phyloP scores from a whole-genome alignment of 2,329 filamentous ascomycete species.

The Penicillium sp. region DNA sequence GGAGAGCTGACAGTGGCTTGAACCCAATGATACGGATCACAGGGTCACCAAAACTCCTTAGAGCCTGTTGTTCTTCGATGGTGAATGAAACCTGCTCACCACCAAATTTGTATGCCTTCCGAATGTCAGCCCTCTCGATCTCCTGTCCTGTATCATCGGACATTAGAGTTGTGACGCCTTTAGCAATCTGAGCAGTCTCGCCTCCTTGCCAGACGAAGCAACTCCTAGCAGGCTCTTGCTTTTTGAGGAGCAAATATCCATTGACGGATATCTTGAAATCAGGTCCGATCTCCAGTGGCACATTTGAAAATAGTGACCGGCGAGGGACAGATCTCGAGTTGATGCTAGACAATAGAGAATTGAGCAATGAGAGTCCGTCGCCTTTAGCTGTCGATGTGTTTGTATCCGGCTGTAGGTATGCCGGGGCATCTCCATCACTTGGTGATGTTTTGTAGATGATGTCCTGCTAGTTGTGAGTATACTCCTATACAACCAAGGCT shows the following conservation, averaged over 20 bases:
- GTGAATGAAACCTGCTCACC: conserved; percentile 86
- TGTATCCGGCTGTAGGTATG: conserved; percentile 51
- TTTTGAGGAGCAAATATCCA: conserved; percentile 85
- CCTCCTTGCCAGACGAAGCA: conserved; percentile 86
- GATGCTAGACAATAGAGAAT: conserved; percentile 79
- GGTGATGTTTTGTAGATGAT: conserved; percentile 81
- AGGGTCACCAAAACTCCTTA: conserved; percentile 79
- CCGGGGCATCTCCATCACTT: conserved; percentile 66
- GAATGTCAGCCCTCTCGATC: conserved; percentile 77
- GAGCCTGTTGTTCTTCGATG: conserved; percentile 73
- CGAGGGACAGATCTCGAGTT: conserved; percentile 87
- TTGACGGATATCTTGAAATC: conserved; percentile 85
- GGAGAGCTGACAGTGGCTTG: conserved; percentile 73
- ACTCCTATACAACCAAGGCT: not conserved
- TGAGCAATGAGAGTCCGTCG: conserved; percentile 75
- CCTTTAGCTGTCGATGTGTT: conserved; percentile 64
- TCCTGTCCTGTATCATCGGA: conserved; percentile 74
- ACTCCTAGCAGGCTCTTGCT: conserved; percentile 75
- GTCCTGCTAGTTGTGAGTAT: conserved; percentile 56
- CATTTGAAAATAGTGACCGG: conserved; percentile 77
- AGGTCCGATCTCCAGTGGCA: conserved; percentile 86
- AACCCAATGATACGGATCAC: conserved; percentile 90
- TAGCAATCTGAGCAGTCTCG: conserved; percentile 79
- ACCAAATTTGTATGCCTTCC: conserved; percentile 94
- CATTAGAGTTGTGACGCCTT: conserved; percentile 70